Conservation (phyloP, 2,329 filamentous ascomycete genomes). For the Neocatenulostroma microsporum region DNA sequence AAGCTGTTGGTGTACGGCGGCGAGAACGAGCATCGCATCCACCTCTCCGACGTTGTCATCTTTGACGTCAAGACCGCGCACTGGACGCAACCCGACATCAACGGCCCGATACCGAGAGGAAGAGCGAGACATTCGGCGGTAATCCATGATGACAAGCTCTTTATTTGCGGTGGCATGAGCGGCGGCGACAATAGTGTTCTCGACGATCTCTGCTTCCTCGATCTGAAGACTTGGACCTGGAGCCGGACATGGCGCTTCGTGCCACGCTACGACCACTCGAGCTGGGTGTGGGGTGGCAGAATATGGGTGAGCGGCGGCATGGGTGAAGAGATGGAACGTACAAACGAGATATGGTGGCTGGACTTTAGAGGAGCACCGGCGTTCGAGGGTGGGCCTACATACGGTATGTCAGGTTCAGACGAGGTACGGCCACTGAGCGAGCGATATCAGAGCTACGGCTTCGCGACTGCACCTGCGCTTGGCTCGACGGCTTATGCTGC, state of each 20-base stretch:
- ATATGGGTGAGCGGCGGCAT: conserved; percentile 96
- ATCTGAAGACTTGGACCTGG: conserved; percentile 97
- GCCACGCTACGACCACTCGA: conserved; percentile 86
- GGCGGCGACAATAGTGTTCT: conserved; percentile 86
- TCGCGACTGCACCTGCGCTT: conserved; percentile 24
- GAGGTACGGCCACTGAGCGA: conserved; percentile 27
- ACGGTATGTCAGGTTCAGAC: conserved; percentile 25
- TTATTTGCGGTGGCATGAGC: conserved; percentile 91
- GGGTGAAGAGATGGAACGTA: conserved; percentile 94
- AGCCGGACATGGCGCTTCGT: conserved; percentile 94
- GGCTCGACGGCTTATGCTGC: conserved; percentile 59
- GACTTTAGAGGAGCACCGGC: conserved; percentile 86
- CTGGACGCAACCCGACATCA: conserved; percentile 87
- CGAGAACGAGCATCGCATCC: conserved; percentile 94
- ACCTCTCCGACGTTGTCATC: conserved; percentile 90
- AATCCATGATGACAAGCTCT: conserved; percentile 91
- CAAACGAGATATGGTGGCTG: conserved; percentile 93
- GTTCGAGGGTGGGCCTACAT: conserved; percentile 43
- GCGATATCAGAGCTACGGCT: conserved; percentile 23
- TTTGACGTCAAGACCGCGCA: conserved; percentile 91
- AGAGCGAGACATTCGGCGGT: conserved; percentile 89
- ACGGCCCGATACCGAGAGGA: conserved; percentile 77
- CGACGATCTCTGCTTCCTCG: conserved; percentile 93
- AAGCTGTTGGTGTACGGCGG: conserved; percentile 97
- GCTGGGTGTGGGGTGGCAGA: conserved; percentile 84